Evolutionary conservation across 164 flowering plant species (phyloP).

Genomic region (Cinnamomum chago): DNA sequence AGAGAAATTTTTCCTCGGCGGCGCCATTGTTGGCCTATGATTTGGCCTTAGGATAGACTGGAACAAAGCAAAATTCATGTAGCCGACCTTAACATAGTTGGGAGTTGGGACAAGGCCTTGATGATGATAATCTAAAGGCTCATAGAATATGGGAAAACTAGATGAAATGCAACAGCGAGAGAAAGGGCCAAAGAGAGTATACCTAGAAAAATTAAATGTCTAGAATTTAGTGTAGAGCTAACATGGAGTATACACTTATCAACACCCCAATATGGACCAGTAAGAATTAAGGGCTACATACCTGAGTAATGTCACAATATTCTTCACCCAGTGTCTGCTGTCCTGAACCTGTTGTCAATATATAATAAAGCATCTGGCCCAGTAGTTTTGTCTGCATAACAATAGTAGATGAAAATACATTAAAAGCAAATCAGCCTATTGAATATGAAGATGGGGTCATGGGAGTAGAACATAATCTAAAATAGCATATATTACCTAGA

Average conservation of each 20-base stretch:
- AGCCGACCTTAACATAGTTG: too few species aligned
- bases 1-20: too few species aligned
- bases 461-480: too few species aligned
- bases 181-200: not conserved
- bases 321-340: conserved; percentile 98
- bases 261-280: too few species aligned
- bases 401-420: not conserved
- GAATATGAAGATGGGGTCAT: not conserved
- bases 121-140: not conserved
- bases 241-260: not conserved
- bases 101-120: not conserved
- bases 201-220: too few species aligned
- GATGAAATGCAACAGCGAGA: not conserved
- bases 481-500: too few species aligned
- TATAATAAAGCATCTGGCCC: conserved; percentile 93
- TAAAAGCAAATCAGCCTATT: not conserved
- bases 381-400: conserved; percentile 73
- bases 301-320: conserved; percentile 97
- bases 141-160: not conserved
- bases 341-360: conserved; percentile 94
- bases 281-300: conserved; percentile 13
- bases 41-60: too few species aligned
- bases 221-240: not conserved
- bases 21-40: too few species aligned
- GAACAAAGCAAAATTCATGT: too few species aligned